These are phyloP conservation scores for Russula emetica DNA, from an alignment of 768 basidiomycete species.

Conservation along the genomic window DNA sequence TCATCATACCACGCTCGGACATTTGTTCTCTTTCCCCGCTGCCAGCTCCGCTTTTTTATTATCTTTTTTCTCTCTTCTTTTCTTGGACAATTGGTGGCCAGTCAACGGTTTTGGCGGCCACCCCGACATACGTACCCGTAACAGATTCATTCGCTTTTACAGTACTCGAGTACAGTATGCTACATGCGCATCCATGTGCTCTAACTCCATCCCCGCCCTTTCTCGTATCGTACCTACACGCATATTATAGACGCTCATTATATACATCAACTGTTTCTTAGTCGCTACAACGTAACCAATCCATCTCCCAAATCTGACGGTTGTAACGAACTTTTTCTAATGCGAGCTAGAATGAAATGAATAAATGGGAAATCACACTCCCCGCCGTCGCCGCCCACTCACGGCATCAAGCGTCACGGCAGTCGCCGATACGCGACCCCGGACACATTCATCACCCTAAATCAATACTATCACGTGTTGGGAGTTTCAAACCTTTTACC, in stretches of 20 bases:
- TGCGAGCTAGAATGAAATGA: no score
- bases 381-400: no score
- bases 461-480: no score
- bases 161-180: background rate
- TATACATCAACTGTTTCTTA: background rate
- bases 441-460: no score
- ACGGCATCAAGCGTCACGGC: no score
- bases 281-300: background rate
- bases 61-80: background rate
- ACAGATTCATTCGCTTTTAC: background rate
- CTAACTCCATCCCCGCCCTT: background rate
- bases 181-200: background rate
- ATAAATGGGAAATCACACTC: no score
- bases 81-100: background rate
- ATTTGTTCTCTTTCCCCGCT: background rate
- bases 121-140: background rate
- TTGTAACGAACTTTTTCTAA: no score
- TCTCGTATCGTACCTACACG: background rate
- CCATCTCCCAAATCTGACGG: background rate
- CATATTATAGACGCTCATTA: constrained; percentile 3
- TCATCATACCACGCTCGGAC: background rate
- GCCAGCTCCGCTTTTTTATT: background rate
- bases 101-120: background rate
- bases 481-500: no score
- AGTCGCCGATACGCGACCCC: no score